Base-by-base conservation (phyloP, 2,329 filamentous ascomycete species). In the Phialemoniopsis sp. region DNA sequence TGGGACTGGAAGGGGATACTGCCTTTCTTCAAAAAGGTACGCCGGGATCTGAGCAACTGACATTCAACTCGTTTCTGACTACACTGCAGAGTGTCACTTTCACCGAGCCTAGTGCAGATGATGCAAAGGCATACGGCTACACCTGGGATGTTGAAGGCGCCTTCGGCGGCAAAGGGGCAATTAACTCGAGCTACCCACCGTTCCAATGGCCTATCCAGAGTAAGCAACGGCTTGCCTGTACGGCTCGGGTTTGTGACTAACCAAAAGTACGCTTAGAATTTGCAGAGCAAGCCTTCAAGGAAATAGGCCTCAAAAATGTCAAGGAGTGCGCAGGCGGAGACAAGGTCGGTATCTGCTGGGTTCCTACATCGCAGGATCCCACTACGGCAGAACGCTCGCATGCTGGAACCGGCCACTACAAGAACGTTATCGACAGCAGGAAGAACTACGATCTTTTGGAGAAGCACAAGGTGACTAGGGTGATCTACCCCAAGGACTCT, bases 281-380 rank as follows among this genome's bases (percentile, higher is more conserved):
- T 6, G 21, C 21, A 26, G 21, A 26, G 6, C 21, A 26, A 26
- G 21, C 21, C 10, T 26, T 26, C 21, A 46, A 46, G 29, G 56
- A 57, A 32, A 41, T 55, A 32, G 56, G 55, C 15, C 41, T 59
- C 36, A 30, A 44, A 13, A 30, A 42, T 5, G 42, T 36, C 10
- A 37, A 41, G n/a, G 51, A 50, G 31, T 60, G 55, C 29, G 55
- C 51, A 21, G 42, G 46, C 13, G 57, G 57, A 7, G 44, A 57
- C 45, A 60, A 59, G 36, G 46, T 54, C 29, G 57, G 56, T 4
- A 15, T 58, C 41, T 60, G 56, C 50, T 57, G 54, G 53, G 47
- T 56, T 7, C 52, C 55, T 12, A 37, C 50, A 2, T 57, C 57
- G 15, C 51, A 56, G 41, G 47, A 58, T 44, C 53, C 53, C 3